Base-by-base conservation (phyloP, 345 rosid genomes). In the Zanthoxylum bungeanum region DNA sequence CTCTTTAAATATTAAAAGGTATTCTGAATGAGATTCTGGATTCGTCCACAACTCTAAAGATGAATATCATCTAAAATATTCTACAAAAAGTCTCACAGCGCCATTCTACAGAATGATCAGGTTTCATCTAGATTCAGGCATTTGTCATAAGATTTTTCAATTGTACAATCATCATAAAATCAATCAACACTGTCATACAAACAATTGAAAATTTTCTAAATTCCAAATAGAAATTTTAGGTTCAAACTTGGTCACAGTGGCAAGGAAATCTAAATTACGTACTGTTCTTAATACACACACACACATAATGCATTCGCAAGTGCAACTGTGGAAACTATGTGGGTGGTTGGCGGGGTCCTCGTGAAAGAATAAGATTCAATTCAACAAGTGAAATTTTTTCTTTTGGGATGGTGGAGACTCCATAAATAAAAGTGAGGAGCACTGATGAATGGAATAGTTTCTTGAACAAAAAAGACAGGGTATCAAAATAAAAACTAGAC, bases 341-440 rank as follows among this genome's bases (percentile, higher is more conserved):
- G 73, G 81, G 87, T 84, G 90, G 82, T 37, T 60, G 73, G 81
- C 36, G 85, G 84, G 88, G 84, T 78, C 86, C 84, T 70, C 34
- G 0, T 3, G 33, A 69, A 63, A 77, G 92, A 84, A 86, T 89
- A 74, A 69, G 90, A 84, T 44, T 44, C 16, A 44, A 44, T 89
- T 83, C 90, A 82, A 34, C 58, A 44, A 58, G 46, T 57, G 46
- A 59, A 64, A 33, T 60, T 6, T 40, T 71, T 72, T 68, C 59
- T 77, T 77, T 76, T 30, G 62, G 75, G 65, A 70, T 77, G 80
- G 85, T 82, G 88, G 87, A 76, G 83, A 76, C 70, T 25, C 84
- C 90, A 84, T 73, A 78, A 68, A 73, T 70, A 68, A 78, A 77
- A 81, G 70, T 51, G 24, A 50, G 27, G 58, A 70, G 42, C 76